Percentiles rank a stretch among this genome's conserved stretches.
phyloP scores from a whole-genome alignment of 148 eudicot species.

The Diospyros kaki region DNA sequence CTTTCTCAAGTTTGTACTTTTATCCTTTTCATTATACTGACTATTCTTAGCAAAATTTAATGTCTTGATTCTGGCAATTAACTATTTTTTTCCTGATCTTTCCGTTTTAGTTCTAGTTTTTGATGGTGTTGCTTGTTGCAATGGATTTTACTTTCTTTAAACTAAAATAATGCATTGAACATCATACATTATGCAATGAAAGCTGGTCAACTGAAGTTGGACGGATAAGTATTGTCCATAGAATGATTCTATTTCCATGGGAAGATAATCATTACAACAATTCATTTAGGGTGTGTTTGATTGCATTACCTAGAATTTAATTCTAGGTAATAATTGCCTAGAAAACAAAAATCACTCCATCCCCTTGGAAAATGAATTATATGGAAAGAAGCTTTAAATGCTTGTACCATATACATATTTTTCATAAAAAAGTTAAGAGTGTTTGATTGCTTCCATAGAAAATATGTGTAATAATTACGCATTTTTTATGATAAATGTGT shows the following conservation, averaged over 20 bases:
- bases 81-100: not conserved
- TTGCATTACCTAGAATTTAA: too few species aligned
- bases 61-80: not conserved
- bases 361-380: too few species aligned
- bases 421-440: too few species aligned
- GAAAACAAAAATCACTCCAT: too few species aligned
- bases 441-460: too few species aligned
- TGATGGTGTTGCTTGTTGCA: conserved; percentile 2
- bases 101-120: not conserved
- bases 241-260: not conserved
- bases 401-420: too few species aligned
- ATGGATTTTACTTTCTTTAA: not conserved
- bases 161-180: not conserved
- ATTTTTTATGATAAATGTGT: too few species aligned
- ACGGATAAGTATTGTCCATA: not conserved
- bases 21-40: conserved; percentile 3
- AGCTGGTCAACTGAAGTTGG: not conserved
- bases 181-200: conserved; percentile 1
- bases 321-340: too few species aligned
- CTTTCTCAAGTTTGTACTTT: conserved; percentile 58
- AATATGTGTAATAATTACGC: too few species aligned
- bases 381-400: too few species aligned
- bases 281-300: too few species aligned
- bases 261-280: not conserved
- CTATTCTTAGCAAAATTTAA: not conserved